Base-by-base conservation (phyloP, 2,329 filamentous ascomycete genomes). In the Colletotrichum endophyticum region DNA sequence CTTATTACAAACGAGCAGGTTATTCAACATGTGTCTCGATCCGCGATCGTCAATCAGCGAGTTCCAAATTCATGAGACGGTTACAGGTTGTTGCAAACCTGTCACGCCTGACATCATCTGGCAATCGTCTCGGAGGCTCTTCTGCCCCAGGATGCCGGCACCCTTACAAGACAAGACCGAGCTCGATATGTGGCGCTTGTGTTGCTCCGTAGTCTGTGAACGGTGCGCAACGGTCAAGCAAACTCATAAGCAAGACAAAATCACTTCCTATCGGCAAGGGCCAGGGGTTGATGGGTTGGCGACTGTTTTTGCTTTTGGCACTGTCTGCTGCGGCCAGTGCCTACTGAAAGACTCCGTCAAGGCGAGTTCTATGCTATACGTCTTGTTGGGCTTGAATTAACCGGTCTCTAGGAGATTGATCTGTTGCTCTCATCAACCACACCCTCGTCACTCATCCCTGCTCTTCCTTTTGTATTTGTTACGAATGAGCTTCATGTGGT, bases 131-230 rank as follows among this genome's bases (percentile, higher is more conserved):
- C 91, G 94, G 81, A 92, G 92, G 80, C 85, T 87, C 25, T 93
- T 91, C 83, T 91, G 91, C 86, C 91, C 91, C 30, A 89, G 90
- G 79, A 91, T 96, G 87, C 95, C 95, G 63, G 88, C 89, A 72
- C 95, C 95, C 32, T 87, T 96, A 66, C 86, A 87, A 69, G 89
- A 88, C 74, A 91, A 90, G 81, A 91, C 91, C 57, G 95, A 97
- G 84, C 86, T 95, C 78, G 91, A 93, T 57, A 96, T 96, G 94
- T 95, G 95, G 91, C 91, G 90, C 80, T 86, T 97, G 67, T 88
- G 92, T 44, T 92, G 91, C 83, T 90, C 91, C 64, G 86, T 82
- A 34, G 84, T 82, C 71, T 98, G 95, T 83, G 92, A 96, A 81
- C 91, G 93, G 79, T 97, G 95, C 84, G 86, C 85, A 70, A 91